A percentile compares a stretch with the other conserved stretches of the same genome.
phyloP scores from a whole-genome alignment of 352 stramenopile species.

The Phytophthora cactorum region DNA sequence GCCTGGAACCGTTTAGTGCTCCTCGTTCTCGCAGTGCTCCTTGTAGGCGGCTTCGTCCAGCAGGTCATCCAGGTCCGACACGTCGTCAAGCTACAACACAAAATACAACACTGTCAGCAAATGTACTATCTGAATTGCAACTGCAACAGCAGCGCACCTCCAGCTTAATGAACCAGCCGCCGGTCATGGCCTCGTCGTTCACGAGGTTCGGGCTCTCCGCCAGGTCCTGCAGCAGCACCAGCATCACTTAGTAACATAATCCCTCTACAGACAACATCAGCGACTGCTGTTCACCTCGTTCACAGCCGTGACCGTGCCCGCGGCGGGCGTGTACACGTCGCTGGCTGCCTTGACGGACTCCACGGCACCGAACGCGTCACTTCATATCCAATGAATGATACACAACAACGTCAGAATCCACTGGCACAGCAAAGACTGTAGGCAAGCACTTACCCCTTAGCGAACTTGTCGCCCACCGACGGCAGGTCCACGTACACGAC shows the following conservation, averaged over 20 bases:
- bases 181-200: constrained; percentile 87
- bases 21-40: constrained; percentile 86
- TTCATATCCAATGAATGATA: constrained; percentile 39
- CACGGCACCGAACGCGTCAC: constrained; percentile 95
- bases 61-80: constrained; percentile 76
- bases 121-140: neutral
- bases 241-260: constrained; percentile 11
- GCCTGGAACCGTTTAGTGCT: constrained; percentile 56
- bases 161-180: constrained; percentile 92
- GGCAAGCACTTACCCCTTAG: constrained; percentile 82
- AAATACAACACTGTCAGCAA: constrained; percentile 12
- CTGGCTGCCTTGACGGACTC: constrained; percentile 99
- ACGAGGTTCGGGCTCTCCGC: constrained; percentile 85
- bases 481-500: constrained; percentile 98
- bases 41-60: constrained; percentile 88
- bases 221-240: constrained; percentile 53
- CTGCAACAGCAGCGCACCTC: constrained; percentile 49
- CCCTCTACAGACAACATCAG: neutral
- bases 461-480: constrained; percentile 92
- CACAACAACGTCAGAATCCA: constrained; percentile 18
- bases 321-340: constrained; percentile 96
- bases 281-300: constrained; percentile 82
- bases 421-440: neutral
- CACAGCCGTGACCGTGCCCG: constrained; percentile 92
- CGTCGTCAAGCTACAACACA: constrained; percentile 61